A percentile compares a stretch with the other conserved stretches of the same genome.
phyloP scores from a whole-genome alignment of 331 rosid genomes.

The Rosa hybrid region DNA sequence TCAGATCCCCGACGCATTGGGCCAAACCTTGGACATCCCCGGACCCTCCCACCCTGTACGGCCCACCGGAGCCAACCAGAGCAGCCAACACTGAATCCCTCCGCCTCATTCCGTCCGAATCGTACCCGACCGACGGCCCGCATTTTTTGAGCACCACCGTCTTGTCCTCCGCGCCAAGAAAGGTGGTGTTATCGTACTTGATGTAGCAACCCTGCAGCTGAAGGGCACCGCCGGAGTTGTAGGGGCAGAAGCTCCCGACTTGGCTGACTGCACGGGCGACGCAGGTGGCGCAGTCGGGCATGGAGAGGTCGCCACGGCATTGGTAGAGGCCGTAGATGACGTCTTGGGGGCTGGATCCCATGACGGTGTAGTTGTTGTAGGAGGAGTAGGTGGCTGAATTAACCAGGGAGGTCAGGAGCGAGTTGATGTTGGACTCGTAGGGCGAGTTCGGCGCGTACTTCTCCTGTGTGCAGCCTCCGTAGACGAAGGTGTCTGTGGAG shows the following conservation, averaged over 20 bases:
- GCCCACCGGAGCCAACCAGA: conserved; percentile 51
- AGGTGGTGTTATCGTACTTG: conserved; percentile 66
- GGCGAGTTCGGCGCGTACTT: conserved; percentile 58
- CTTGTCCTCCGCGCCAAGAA: conserved; percentile 75
- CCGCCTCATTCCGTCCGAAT: conserved; percentile 44
- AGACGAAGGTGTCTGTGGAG: conserved; percentile 56
- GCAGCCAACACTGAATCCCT: conserved; percentile 59
- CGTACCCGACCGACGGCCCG: conserved; percentile 61
- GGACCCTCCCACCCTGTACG: conserved; percentile 68
- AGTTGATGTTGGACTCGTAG: conserved; percentile 70
- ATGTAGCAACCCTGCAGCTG: conserved; percentile 80
- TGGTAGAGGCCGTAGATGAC: conserved; percentile 71
- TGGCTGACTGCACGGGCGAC: conserved; percentile 48
- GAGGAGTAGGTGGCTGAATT: conserved; percentile 76
- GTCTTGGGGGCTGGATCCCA: conserved; percentile 51
- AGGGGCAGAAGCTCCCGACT: conserved; percentile 45
- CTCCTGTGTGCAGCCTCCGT: conserved; percentile 72
- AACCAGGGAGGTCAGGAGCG: conserved; percentile 68
- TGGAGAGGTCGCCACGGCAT: conserved; percentile 86
- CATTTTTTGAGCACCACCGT: conserved; percentile 72
- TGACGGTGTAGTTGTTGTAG: conserved; percentile 74
- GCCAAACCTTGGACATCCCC: conserved; percentile 68
- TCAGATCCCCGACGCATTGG: conserved; percentile 76
- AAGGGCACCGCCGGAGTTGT: conserved; percentile 60
- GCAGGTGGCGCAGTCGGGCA: conserved; percentile 84